These are phyloP conservation scores for Oryza nivara DNA, from an alignment of 176 grass and related monocot species.

Conservation along the genomic window DNA sequence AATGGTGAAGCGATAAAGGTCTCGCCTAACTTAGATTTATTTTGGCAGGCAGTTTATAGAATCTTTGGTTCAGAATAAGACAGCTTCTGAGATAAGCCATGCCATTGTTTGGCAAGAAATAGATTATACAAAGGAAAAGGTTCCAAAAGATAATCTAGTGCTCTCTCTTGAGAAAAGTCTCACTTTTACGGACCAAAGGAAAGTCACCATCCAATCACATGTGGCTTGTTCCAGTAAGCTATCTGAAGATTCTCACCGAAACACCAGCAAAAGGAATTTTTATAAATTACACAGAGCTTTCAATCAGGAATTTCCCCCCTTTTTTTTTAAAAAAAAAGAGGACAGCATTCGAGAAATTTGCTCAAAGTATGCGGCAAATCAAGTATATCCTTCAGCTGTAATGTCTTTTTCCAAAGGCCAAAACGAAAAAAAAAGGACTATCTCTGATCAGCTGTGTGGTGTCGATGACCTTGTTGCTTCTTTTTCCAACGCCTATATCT, in stretches of 20 bases:
- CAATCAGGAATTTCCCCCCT: neutral
- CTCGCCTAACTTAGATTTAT: constrained; percentile 26
- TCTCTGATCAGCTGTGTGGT: neutral
- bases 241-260: constrained; percentile 26
- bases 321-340: neutral
- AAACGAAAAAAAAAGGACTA: neutral
- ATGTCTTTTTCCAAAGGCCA: neutral
- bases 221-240: constrained; percentile 31
- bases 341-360: neutral
- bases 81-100: neutral
- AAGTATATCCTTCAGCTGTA: neutral
- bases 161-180: neutral
- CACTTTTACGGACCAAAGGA: neutral
- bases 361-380: neutral
- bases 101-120: constrained; percentile 9
- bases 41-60: constrained; percentile 4
- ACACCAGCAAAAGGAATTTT: neutral
- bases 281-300: neutral
- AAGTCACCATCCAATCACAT: constrained; percentile 3
- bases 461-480: neutral
- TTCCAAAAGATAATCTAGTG: neutral
- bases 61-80: neutral
- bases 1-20: constrained; percentile 16
- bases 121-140: neutral
- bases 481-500: neutral